phyloP scores from a whole-genome alignment of 306 rosid genomes.

The Lithocarpus polystachyus region DNA sequence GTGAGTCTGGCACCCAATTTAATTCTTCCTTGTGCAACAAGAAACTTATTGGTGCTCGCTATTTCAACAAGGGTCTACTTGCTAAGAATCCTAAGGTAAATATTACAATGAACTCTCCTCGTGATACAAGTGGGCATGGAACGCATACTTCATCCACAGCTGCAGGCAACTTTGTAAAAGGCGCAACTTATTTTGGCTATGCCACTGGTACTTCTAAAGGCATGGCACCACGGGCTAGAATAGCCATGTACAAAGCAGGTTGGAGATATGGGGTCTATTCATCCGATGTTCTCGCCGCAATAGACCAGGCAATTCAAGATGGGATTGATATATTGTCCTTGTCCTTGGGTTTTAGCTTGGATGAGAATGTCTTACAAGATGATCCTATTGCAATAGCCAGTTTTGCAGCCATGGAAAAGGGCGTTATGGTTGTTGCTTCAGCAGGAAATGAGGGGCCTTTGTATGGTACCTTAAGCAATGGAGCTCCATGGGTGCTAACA shows the following conservation, averaged over 20 bases:
- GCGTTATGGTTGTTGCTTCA: constrained; percentile 57
- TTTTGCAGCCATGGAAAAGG: constrained; percentile 60
- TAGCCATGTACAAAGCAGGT: constrained; percentile 69
- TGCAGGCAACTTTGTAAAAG: constrained; percentile 43
- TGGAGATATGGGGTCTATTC: constrained; percentile 41
- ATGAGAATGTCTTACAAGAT: constrained; percentile 27
- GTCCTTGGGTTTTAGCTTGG: constrained; percentile 42
- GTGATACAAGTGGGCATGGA: constrained; percentile 73
- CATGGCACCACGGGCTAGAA: constrained; percentile 56
- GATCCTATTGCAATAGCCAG: constrained; percentile 81
- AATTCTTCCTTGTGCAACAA: constrained; percentile 61
- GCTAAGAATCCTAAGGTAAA: constrained; percentile 34
- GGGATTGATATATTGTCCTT: constrained; percentile 73
- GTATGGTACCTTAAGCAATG: constrained; percentile 46
- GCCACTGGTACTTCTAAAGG: constrained; percentile 54
- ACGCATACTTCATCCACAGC: constrained; percentile 78
- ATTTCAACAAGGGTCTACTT: constrained; percentile 58
- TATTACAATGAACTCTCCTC: constrained; percentile 42
- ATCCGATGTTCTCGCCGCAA: constrained; percentile 67
- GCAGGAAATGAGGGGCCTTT: constrained; percentile 62
- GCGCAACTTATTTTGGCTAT: constrained; percentile 61
- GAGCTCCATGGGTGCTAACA: constrained; percentile 69
- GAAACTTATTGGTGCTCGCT: constrained; percentile 73
- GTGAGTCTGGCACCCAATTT: constrained; percentile 52
- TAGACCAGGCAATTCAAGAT: constrained; percentile 65